Conservation (phyloP, 2,329 filamentous ascomycete genomes). For the Purpureocillium takamizusanense region DNA sequence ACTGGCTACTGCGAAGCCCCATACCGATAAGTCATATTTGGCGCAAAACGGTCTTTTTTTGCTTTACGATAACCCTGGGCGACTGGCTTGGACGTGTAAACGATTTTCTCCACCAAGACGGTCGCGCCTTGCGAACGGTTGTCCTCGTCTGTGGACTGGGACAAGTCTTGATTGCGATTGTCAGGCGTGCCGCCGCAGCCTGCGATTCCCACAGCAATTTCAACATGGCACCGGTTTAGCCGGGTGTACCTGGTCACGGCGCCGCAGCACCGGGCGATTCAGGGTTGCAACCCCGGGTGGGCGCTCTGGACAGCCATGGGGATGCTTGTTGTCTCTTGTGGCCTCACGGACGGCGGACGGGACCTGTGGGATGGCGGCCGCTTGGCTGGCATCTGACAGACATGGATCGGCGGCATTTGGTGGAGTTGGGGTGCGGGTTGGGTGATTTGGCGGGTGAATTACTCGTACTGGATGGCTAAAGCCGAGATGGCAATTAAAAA, state of each 20-base stretch:
- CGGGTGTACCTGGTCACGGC: too few relatives aligned
- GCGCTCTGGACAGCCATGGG: too few relatives aligned
- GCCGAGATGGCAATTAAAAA: neutral
- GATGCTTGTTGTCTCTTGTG: too few relatives aligned
- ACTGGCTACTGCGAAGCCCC: too few relatives aligned
- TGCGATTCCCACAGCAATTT: neutral
- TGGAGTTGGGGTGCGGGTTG: constrained; percentile 2
- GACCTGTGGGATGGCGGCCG: neutral
- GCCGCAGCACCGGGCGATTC: too few relatives aligned
- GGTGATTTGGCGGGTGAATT: neutral
- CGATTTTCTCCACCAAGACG: too few relatives aligned
- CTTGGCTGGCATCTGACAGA: neutral
- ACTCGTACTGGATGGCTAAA: neutral
- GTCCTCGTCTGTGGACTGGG: neutral
- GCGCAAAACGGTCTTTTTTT: too few relatives aligned
- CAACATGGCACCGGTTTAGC: neutral
- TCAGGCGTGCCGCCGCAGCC: neutral
- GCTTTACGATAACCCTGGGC: too few relatives aligned
- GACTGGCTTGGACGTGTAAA: too few relatives aligned
- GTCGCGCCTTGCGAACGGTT: neutral
- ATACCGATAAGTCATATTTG: too few relatives aligned
- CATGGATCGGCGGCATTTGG: constrained; percentile 3
- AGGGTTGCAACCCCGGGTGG: too few relatives aligned
- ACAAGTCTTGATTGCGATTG: neutral
- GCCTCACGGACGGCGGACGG: too few relatives aligned